Conservation (phyloP, 495 filamentous ascomycete genomes). For the Podospora conica region DNA sequence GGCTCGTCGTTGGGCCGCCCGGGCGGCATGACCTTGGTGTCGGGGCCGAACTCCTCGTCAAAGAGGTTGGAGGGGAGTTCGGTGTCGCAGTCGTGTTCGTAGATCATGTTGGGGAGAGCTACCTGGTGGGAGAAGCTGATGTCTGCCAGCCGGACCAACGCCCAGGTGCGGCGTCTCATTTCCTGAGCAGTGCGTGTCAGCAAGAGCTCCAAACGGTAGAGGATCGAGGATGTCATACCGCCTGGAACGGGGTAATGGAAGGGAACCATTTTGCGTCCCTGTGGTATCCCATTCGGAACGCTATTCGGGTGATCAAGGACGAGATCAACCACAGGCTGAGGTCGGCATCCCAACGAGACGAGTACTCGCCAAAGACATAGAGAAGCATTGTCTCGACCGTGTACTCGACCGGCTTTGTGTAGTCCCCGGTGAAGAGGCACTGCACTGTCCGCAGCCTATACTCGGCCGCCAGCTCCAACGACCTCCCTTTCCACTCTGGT, state of each 20-base stretch:
- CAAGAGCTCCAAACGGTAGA: not conserved
- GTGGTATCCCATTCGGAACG: constrained; percentile 94
- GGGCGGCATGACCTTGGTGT: constrained; percentile 67
- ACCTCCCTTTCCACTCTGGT: constrained; percentile 67
- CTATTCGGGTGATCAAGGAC: constrained; percentile 74
- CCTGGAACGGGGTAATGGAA: constrained; percentile 77
- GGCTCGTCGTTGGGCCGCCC: constrained; percentile 68
- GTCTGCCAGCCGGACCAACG: constrained; percentile 73
- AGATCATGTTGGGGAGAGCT: constrained; percentile 84
- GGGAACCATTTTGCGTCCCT: constrained; percentile 81
- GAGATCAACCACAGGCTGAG: constrained; percentile 74
- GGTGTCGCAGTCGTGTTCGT: constrained; percentile 75
- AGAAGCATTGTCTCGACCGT: constrained; percentile 88
- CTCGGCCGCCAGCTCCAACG: constrained; percentile 68
- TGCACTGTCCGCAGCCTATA: constrained; percentile 81
- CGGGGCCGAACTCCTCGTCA: constrained; percentile 87
- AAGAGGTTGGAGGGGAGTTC: constrained; percentile 83
- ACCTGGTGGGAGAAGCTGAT: constrained; percentile 83
- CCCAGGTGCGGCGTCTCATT: constrained; percentile 86
- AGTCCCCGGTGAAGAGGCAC: constrained; percentile 81
- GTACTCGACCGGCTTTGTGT: constrained; percentile 76
- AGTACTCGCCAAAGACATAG: constrained; percentile 76
- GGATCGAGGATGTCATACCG: constrained; percentile 22
- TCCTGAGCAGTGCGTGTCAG: constrained; percentile 43
- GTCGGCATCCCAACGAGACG: constrained; percentile 72